A percentile compares a stretch with the other conserved stretches of the same genome.
Evolutionary conservation across 352 stramenopile species (phyloP).

Genomic region (Globisporangium polare): DNA sequence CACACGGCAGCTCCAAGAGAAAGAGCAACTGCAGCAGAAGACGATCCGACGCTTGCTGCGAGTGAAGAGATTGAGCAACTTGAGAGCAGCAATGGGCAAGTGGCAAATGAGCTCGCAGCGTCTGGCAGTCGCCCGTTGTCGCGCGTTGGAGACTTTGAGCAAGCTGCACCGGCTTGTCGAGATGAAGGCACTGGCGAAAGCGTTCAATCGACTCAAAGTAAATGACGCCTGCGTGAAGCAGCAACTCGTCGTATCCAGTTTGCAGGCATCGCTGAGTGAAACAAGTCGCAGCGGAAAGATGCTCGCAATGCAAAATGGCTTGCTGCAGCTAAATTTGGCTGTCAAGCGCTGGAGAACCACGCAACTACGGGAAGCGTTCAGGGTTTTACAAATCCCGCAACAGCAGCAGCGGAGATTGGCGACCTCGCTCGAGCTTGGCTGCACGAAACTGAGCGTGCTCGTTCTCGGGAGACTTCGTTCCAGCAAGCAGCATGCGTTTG

Average conservation of each 20-base stretch:
- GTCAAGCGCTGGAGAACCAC: not conserved
- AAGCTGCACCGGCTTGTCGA: constrained; percentile 5
- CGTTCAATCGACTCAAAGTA: constrained; percentile 9
- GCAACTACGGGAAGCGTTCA: constrained; percentile 2
- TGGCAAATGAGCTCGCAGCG: constrained; percentile 5
- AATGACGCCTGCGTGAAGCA: not conserved
- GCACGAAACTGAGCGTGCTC: constrained; percentile 24
- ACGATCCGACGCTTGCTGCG: constrained; percentile 31
- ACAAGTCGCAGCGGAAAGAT: not conserved
- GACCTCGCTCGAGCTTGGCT: constrained; percentile 10
- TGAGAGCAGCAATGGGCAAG: constrained; percentile 15
- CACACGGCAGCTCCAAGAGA: constrained; percentile 25
- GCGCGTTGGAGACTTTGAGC: constrained; percentile 2
- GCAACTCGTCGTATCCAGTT: not conserved
- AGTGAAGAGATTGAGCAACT: constrained; percentile 24
- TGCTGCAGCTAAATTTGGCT: not conserved
- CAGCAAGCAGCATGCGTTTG: constrained; percentile 18
- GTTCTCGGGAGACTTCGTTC: constrained; percentile 15
- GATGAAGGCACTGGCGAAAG: constrained; percentile 9
- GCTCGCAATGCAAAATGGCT: constrained; percentile 1
- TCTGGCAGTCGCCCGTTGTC: not conserved
- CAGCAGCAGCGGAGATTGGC: not conserved
- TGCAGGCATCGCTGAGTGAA: constrained; percentile 1
- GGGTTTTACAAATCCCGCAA: not conserved
- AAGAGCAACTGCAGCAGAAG: constrained; percentile 22